Base-by-base conservation (phyloP, 2,329 filamentous ascomycete genomes). In the Triangularia setosa region DNA sequence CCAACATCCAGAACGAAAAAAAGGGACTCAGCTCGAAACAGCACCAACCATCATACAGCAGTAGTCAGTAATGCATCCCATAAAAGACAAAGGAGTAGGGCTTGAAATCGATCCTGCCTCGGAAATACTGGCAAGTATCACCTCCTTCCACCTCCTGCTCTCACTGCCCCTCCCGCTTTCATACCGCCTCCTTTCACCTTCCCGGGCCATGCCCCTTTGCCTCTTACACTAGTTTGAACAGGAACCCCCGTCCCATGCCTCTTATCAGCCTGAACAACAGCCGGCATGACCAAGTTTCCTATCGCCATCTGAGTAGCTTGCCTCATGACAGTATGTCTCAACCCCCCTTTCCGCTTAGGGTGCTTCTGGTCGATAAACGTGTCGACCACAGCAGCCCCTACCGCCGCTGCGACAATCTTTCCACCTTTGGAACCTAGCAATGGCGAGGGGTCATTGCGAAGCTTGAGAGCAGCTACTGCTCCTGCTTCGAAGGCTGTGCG, bases 251-350 rank as follows among this genome's bases (percentile, higher is more conserved):
- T 65, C 24, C 40, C 25, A 40, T 63, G 12, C 40, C 64, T 28
- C 30, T 60, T 8, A 12, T 61, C 44, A 59, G 53, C 40, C 27
- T 48, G 40, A 9, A 27, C 7, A 6, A 55, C 52, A 55, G 52
- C 52, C 21, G 23, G 52, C 52, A 55, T 55, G 23, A 68, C 61
- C 44, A 69, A 48, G 12, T 71, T 72, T 24, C 71, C 72, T 28
- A 71, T 65, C 18, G 67, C 68, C 35, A 72, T 70, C 64, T 72
- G 70, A 66, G 72, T 72, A 53, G 70, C 69, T 64, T 69, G 68
- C 60, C 63, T 62, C 54, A 69, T 67, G 14, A 69, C 48, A 14
- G 64, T 63, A 44, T 72, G 69, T 23, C 66, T 55, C 27, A 72
- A 33, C 23, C 69, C 68, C 24, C 70, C 70, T 64, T 71, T 72